These are phyloP conservation scores for Cicer cuneatum DNA, from an alignment of 306 rosid genomes.

Conservation along the genomic window DNA sequence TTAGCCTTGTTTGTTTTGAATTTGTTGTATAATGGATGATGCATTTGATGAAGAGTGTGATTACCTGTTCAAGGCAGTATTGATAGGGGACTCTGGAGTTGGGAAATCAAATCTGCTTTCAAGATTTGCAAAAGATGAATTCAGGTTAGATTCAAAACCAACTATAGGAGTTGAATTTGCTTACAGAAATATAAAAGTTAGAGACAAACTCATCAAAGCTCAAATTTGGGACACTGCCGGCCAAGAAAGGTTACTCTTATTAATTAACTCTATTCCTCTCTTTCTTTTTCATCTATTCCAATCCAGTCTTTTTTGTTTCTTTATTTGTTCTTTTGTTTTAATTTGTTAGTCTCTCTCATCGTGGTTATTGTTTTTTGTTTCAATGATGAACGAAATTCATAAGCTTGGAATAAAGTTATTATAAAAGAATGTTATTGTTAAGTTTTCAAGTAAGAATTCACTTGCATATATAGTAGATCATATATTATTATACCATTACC, in stretches of 20 bases:
- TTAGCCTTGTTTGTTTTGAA: constrained; percentile 1
- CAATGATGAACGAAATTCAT: not conserved
- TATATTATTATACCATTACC: not conserved
- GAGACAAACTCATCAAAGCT: constrained; percentile 88
- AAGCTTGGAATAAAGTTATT: no score
- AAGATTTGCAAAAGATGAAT: constrained; percentile 80
- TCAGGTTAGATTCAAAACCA: constrained; percentile 85
- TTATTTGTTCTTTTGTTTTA: not conserved
- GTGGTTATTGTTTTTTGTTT: not conserved
- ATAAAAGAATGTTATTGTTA: no score
- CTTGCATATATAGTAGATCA: constrained; percentile 9
- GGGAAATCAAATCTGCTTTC: constrained; percentile 95
- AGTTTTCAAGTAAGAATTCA: constrained; percentile 6
- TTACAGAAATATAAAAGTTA: constrained; percentile 74
- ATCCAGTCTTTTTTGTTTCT: no score
- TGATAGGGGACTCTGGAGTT: constrained; percentile 91
- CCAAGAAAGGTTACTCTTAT: constrained; percentile 62
- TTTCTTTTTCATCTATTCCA: not conserved
- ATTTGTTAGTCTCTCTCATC: not conserved
- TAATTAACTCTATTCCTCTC: no score
- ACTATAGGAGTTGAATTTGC: constrained; percentile 97
- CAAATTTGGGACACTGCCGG: constrained; percentile 99
- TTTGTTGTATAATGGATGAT: constrained; percentile 1
- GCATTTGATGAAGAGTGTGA: constrained; percentile 84
- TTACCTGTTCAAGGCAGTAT: constrained; percentile 82